Evolutionary conservation across 805 yeast genomes (phyloP).

Genomic region (Kurtzmaniella cleridarum): DNA sequence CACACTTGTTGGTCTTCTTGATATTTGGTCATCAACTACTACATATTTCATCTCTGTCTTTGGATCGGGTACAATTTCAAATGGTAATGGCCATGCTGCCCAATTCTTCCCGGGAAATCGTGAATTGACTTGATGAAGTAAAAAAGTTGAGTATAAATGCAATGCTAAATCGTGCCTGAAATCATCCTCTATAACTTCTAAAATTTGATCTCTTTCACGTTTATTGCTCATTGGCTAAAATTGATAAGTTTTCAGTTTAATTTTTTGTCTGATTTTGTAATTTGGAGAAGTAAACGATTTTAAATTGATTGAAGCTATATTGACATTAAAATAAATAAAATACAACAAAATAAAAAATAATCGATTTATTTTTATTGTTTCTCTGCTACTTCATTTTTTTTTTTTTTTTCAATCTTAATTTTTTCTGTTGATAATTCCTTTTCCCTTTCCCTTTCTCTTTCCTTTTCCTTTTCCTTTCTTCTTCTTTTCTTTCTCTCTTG

Average conservation of each 20-base stretch:
- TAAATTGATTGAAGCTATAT: no score
- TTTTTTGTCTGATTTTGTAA: no score
- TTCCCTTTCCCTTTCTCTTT: constrained; percentile 1
- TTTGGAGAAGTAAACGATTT: no score
- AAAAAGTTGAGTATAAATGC: constrained; percentile 57
- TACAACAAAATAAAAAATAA: no score
- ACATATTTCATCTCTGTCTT: constrained; percentile 16
- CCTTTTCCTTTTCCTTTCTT: background rate
- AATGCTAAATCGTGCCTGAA: constrained; percentile 52
- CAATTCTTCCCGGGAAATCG: constrained; percentile 37
- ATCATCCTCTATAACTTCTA: constrained; percentile 40
- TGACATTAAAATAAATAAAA: no score
- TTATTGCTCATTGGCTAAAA: background rate
- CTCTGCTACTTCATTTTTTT: background rate
- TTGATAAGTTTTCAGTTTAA: no score
- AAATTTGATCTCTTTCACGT: constrained; percentile 16
- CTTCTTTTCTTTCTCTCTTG: constrained; percentile 1
- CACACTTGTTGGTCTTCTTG: no score
- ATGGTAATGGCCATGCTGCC: constrained; percentile 57
- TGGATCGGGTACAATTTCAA: constrained; percentile 34
- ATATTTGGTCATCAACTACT: no score
- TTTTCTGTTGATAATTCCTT: background rate
- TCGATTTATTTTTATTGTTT: background rate
- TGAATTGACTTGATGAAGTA: constrained; percentile 36
- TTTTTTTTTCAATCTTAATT: background rate